These are phyloP conservation scores for Ogataea pignaliae DNA, from an alignment of 805 yeast genomes.

Conservation along the genomic window DNA sequence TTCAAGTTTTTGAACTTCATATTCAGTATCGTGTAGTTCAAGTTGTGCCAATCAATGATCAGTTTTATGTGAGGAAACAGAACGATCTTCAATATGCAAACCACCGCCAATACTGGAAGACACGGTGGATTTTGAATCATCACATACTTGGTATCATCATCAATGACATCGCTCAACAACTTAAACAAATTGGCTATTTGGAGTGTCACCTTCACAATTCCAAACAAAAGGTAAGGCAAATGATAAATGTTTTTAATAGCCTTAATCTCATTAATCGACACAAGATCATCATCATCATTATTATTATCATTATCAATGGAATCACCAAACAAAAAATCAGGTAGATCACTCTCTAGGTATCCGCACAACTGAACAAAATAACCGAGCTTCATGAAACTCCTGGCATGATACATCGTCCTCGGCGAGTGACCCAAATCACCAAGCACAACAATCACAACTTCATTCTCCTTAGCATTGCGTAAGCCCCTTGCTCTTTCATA, in stretches of 20 bases:
- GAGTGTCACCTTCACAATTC: conserved; percentile 48
- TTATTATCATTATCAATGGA: conserved; percentile 11
- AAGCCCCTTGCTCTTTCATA: conserved; percentile 5
- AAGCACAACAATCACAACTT: conserved; percentile 74
- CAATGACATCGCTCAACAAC: conserved; percentile 50
- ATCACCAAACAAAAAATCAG: conserved; percentile 47
- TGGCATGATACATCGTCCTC: conserved; percentile 87
- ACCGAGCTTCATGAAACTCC: conserved; percentile 64
- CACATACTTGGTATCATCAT: conserved; percentile 58
- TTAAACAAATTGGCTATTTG: conserved; percentile 48
- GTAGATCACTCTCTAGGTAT: conserved; percentile 56
- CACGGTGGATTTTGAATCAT: conserved; percentile 92
- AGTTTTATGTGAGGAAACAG: conserved; percentile 48
- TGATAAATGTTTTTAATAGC: conserved; percentile 33
- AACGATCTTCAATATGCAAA: conserved; percentile 47
- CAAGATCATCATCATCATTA: conserved; percentile 28
- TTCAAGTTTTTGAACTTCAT: conserved; percentile 48
- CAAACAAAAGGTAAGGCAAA: conserved; percentile 57
- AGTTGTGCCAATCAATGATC: conserved; percentile 94
- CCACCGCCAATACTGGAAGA: conserved; percentile 70
- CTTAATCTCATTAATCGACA: conserved; percentile 41
- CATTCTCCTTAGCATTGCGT: conserved; percentile 30
- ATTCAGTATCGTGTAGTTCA: conserved; percentile 79
- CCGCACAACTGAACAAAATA: conserved; percentile 84
- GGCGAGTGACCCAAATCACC: conserved; percentile 97